Percentiles rank a stretch among this genome's conserved stretches.
Conservation (phyloP, 208 protist species). For the Herpetomonas samuelpessoai region DNA sequence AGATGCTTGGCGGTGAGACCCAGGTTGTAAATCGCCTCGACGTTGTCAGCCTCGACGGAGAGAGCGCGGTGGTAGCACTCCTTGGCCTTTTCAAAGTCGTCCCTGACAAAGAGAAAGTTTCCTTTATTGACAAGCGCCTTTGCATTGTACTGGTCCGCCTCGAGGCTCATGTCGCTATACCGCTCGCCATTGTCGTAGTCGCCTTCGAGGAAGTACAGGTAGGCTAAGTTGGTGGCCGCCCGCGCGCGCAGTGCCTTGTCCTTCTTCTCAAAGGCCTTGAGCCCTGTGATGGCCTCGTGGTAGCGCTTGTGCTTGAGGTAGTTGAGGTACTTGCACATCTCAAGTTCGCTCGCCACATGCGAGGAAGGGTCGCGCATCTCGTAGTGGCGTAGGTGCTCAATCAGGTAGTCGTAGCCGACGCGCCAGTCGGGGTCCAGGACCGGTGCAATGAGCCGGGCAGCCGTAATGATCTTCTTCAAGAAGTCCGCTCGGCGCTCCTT, state of each 20-base stretch:
- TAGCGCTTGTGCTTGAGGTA: slow-evolving; percentile 95
- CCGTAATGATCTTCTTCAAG: slow-evolving; percentile 88
- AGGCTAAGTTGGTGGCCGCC: slow-evolving; percentile 96
- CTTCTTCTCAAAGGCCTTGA: slow-evolving; percentile 96
- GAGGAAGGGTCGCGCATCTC: slow-evolving; percentile 87
- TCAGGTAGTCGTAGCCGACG: slow-evolving; percentile 94
- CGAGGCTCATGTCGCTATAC: slow-evolving; percentile 94
- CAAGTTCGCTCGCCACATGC: slow-evolving; percentile 91
- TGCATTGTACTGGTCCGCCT: slow-evolving; percentile 96
- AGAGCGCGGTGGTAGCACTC: slow-evolving; percentile 95
- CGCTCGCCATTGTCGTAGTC: slow-evolving; percentile 95
- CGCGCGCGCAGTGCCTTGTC: slow-evolving; percentile 87
- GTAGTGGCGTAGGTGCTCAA: slow-evolving; percentile 89
- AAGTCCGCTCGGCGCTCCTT: slow-evolving; percentile 79
- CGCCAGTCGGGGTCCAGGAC: slow-evolving; percentile 92
- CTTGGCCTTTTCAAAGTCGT: slow-evolving; percentile 88
- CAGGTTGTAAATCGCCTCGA: slow-evolving; percentile 98
- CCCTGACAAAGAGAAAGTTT: slow-evolving; percentile 92
- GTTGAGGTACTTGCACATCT: slow-evolving; percentile 95
- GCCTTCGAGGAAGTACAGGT: slow-evolving; percentile 98
- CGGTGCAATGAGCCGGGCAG: slow-evolving; percentile 94
- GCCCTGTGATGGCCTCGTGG: slow-evolving; percentile 90
- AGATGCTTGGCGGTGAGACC: slow-evolving; percentile 92
- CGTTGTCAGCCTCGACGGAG: slow-evolving; percentile 95
- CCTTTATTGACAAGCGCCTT: slow-evolving; percentile 97